Evolutionary conservation across 495 filamentous ascomycete species (phyloP), one percentile per base, ranked within the genome.

Genomic region (Cladorrhinum samala): DNA sequence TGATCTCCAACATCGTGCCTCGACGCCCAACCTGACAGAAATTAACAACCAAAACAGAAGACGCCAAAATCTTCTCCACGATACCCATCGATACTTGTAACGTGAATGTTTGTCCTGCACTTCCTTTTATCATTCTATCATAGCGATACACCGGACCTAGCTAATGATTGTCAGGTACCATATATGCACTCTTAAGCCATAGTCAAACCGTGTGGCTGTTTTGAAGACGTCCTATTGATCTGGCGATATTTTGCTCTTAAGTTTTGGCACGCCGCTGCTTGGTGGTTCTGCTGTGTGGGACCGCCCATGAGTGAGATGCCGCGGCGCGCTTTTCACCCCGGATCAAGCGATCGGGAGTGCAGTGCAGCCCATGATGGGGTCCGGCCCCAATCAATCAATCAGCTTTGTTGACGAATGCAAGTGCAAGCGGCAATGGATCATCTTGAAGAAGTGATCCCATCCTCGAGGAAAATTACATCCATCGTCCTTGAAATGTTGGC

Each of bases 341-440:
- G 58, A 54, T 60, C 60, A 58, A 66, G 56, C 58, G 58, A 59
- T 60, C 49, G 56, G 46, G 38, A 44, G 41, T 52, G 61, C 52
- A 60, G n/a, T 23, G 9, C 54, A 30, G 24, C 44, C 49, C 40
- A 27, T 33, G 27, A 33, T 33, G 27, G 11, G 27, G 27, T 33
- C 27, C 6, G 27, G 5, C 11, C 11, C 27, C 46, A 58, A 54
- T 42, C 49, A 25, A 52, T 52, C 42, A 30, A 25, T 11, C 23
- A 36, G 21, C n/a, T 25, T 33, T 27, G 16, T 23, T 39, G 39
- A 30, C n/a, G 9, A 14, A 9, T 49, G 9, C 43, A 36, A 21
- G 33, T 42, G 47, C 48, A 23, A 21, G 13, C 24, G 16, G 11
- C 9, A 19, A 18, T 20, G 16, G 17, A 11, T n/a, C 30, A 17